These are phyloP conservation scores for Candida smagusa DNA, from an alignment of 1,139 yeast species.

Conservation along the genomic window DNA sequence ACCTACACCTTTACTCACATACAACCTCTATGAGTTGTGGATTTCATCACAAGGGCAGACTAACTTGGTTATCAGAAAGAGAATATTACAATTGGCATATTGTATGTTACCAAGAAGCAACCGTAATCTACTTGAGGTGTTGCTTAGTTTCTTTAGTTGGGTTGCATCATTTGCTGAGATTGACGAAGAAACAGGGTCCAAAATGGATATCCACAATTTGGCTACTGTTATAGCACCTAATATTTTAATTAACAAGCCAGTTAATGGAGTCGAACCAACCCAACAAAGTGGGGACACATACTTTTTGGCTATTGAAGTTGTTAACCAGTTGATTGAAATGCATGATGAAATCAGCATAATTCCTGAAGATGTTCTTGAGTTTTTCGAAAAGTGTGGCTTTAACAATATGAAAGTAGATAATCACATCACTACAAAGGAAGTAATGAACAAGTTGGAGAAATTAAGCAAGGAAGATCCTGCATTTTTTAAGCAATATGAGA, in stretches of 20 bases:
- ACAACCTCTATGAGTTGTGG: constrained; percentile 76
- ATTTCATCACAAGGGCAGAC: constrained; percentile 63
- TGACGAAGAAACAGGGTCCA: constrained; percentile 84
- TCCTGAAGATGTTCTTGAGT: constrained; percentile 53
- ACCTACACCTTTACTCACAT: constrained; percentile 87
- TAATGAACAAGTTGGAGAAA: constrained; percentile 32
- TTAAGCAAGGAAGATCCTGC: constrained; percentile 28
- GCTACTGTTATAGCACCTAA: constrained; percentile 97
- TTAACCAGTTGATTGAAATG: constrained; percentile 77
- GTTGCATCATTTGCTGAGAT: constrained; percentile 92
- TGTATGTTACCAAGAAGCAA: constrained; percentile 79
- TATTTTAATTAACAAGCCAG: constrained; percentile 56
- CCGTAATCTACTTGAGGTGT: constrained; percentile 83
- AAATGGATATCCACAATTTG: constrained; percentile 93
- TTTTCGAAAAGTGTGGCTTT: constrained; percentile 36
- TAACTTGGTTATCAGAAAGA: constrained; percentile 47
- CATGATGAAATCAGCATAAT: constrained; percentile 79
- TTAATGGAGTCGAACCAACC: constrained; percentile 21
- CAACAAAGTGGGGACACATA: constrained; percentile 63
- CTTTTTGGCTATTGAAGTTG: constrained; percentile 87
- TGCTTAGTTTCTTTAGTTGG: constrained; percentile 87
- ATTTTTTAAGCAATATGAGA: constrained; percentile 25
- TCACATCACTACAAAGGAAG: constrained; percentile 33
- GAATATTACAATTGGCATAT: constrained; percentile 67
- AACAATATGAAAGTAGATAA: constrained; percentile 16